Evolutionary conservation across 441 rosid species (phyloP), one percentile per base, ranked within the genome.

Genomic region (Populus hybrid): DNA sequence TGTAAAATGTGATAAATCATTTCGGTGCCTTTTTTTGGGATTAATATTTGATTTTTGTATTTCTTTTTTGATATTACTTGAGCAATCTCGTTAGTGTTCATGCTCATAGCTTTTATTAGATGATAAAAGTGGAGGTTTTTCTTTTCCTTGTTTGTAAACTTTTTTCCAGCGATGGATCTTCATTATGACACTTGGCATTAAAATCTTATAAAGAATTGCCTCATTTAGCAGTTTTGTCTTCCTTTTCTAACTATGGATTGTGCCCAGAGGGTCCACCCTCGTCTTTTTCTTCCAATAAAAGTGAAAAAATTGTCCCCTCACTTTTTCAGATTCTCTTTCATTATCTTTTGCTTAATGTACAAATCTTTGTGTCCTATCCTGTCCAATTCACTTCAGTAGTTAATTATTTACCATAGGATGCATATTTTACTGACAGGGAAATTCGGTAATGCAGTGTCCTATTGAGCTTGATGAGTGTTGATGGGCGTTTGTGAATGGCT

Each of bases 401-500:
- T 76, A 59, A 4, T 73, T 32, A 10, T 38, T 53, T 75, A 7
- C 67, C 67, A 42, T 23, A 5, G 67, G 67, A 80, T 78, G 65
- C 69, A 71, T 78, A 36, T 65, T 75, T 78, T 78, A 75, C 82
- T 88, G 75, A 79, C 68, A 36, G 69, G 32, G 69, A 46, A 20
- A 74, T 73, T 40, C 82, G 71, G 20, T 57, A 71, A 69, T 87
- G 86, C 85, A 84, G 88, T 72, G 35, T 77, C 73, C 77, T 76
- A 72, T 72, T 73, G 63, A 36, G 50, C 72, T 70, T 71, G 73
- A 64, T 50, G 68, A 73, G 50, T 42, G 74, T 70, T 80, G 79
- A 81, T 82, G 83, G 83, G 84, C 35, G 70, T 67, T 80, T 80
- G 87, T 79, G 82, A 84, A 69, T 80, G 83, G 79, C 81, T 84